Evolutionary conservation across 805 yeast genomes (phyloP).

Genomic region (Yarrowia keelungensis): DNA sequence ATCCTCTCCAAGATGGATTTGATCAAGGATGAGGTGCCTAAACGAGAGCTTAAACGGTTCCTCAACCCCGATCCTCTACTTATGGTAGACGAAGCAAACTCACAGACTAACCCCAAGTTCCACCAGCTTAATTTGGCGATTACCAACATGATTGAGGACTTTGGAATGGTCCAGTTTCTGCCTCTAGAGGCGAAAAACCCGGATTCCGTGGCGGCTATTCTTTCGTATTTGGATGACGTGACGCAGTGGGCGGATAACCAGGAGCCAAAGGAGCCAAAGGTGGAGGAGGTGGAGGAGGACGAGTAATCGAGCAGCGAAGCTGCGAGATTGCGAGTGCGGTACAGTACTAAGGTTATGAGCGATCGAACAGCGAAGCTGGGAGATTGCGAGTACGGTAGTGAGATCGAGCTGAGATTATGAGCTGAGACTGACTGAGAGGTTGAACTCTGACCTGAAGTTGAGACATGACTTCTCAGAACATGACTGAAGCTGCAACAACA

Average conservation of each 20-base stretch:
- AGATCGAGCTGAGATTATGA: neutral
- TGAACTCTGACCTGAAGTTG: neutral
- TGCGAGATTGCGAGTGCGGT: neutral
- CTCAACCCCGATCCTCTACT: conserved; percentile 91
- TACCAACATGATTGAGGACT: conserved; percentile 92
- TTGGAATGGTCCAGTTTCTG: conserved; percentile 97
- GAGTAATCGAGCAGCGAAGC: neutral
- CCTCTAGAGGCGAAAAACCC: conserved; percentile 84
- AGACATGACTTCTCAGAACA: no score
- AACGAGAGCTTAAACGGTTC: conserved; percentile 78
- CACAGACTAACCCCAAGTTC: conserved; percentile 66
- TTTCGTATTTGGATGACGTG: conserved; percentile 92
- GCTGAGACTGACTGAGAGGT: neutral
- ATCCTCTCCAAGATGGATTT: conserved; percentile 86
- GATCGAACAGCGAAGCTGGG: neutral
- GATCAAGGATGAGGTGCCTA: conserved; percentile 77
- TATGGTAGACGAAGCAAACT: conserved; percentile 60
- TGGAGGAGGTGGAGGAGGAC: conserved; percentile 67
- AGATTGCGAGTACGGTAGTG: no score
- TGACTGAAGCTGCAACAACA: no score
- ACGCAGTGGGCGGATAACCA: conserved; percentile 98
- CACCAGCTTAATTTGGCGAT: conserved; percentile 77
- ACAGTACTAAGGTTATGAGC: no score
- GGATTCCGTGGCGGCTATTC: conserved; percentile 77
- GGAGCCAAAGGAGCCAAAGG: conserved; percentile 92